These are phyloP conservation scores for Hemisphaericaspora lyxosophila DNA, from an alignment of 1,139 yeast genomes.

Conservation along the genomic window DNA sequence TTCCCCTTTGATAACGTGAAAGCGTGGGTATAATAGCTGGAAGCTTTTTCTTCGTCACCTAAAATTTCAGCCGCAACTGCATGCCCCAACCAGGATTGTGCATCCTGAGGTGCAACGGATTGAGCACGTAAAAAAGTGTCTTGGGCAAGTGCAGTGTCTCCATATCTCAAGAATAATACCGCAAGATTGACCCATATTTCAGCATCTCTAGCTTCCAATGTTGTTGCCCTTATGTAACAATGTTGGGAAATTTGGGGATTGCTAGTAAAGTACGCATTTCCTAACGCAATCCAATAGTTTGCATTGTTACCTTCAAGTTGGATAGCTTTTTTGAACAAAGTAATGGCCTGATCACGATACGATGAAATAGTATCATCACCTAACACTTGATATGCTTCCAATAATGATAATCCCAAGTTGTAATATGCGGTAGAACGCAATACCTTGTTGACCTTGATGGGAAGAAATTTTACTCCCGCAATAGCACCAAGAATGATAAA, in stretches of 20 bases:
- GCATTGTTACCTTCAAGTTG: slow-evolving; percentile 68
- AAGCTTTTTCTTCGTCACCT: slow-evolving; percentile 57
- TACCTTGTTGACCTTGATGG: slow-evolving; percentile 43
- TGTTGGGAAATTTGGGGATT: slow-evolving; percentile 84
- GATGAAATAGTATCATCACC: slow-evolving; percentile 16
- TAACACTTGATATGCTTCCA: slow-evolving; percentile 45
- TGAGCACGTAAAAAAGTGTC: slow-evolving; percentile 76
- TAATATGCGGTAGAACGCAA: slow-evolving; percentile 60
- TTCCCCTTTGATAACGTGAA: slow-evolving; percentile 73
- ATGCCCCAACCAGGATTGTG: slow-evolving; percentile 85
- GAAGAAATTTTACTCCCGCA: slow-evolving; percentile 29
- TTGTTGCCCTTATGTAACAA: slow-evolving; percentile 80
- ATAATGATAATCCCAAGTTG: slow-evolving; percentile 69
- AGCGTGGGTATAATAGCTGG: slow-evolving; percentile 70
- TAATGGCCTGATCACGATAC: slow-evolving; percentile 51
- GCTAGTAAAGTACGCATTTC: slow-evolving; percentile 59
- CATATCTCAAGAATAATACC: slow-evolving; percentile 64
- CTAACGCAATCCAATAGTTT: slow-evolving; percentile 80
- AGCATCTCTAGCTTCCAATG: slow-evolving; percentile 67
- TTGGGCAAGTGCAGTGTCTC: slow-evolving; percentile 71
- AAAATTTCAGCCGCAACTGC: slow-evolving; percentile 64
- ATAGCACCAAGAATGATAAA: slow-evolving; percentile 30
- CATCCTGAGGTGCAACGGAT: slow-evolving; percentile 74
- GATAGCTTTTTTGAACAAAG: slow-evolving; percentile 63
- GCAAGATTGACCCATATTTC: slow-evolving; percentile 83